A percentile compares a stretch with the other conserved stretches of the same genome.
These are phyloP conservation scores for Trapa incisa DNA, from an alignment of 345 rosid species.

Conservation along the genomic window DNA sequence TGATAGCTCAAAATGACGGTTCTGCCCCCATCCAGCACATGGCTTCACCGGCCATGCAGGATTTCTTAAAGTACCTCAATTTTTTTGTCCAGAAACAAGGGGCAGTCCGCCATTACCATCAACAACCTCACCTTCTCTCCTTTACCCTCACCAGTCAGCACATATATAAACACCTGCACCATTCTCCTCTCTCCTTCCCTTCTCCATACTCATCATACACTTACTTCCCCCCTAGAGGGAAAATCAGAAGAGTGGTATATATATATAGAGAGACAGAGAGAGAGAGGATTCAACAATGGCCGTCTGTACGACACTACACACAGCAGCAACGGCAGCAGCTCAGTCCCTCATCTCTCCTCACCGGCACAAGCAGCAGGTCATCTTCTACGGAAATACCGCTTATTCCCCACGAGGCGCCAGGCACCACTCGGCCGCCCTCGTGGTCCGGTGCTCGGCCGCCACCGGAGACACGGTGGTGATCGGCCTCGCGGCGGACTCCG, in stretches of 20 bases:
- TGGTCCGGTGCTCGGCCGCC: constrained; percentile 1
- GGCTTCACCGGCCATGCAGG: too few species aligned
- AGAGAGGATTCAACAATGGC: constrained; percentile 5
- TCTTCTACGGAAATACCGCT: constrained; percentile 6
- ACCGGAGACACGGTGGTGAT: constrained; percentile 47
- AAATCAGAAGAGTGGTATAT: too few species aligned
- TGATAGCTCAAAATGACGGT: neutral
- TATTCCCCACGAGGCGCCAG: neutral
- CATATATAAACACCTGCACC: too few species aligned
- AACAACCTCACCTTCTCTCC: constrained; percentile 14
- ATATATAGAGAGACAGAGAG: neutral
- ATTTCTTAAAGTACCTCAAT: too few species aligned
- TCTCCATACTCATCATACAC: constrained; percentile 1
- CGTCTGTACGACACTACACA: constrained; percentile 5
- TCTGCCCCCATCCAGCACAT: neutral
- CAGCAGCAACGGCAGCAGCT: neutral
- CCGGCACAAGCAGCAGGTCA: constrained; percentile 3
- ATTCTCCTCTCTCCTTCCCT: constrained; percentile 11
- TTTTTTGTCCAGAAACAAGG: constrained; percentile 9
- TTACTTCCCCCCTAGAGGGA: neutral
- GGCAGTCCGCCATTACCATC: constrained; percentile 13
- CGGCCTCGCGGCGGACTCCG: constrained; percentile 92
- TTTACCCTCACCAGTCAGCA: neutral
- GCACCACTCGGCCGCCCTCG: neutral
- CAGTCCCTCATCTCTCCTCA: constrained; percentile 13